Evolutionary conservation across 2,329 filamentous ascomycete species (phyloP), one percentile per base, ranked within the genome.

Genomic region (Penicillium psychrosexuale): DNA sequence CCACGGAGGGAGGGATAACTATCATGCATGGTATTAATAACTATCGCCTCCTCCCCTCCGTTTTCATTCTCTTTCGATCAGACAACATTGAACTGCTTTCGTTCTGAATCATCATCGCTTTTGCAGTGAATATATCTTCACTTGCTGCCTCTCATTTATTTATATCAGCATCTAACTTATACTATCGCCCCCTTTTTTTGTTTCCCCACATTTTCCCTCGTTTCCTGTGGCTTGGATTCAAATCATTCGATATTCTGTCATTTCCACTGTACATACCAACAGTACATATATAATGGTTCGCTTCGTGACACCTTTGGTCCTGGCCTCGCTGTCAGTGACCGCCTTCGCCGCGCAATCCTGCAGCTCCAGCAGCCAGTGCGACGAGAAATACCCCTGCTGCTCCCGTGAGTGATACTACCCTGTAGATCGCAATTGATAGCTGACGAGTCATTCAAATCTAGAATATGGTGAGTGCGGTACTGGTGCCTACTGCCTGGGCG

Each of bases 381-480:
- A 86, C 66, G 80, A 83, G 42, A 76, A 34, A 15, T 54, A 83
- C n/a, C 89, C 88, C 30, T 91, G 89, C 78, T 92, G 89, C 73
- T 91, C 88, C 55, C 87, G 89, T 92, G 79, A 79, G 87, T 84
- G 30, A 43, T 17, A 39, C 8, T 19, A 13, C 30, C 9, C n/a
- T 47, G 8, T 8, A 28, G 5, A 11, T 38, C 7, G 11, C 22
- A 47, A 28, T 28, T 47, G 27, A 19, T 36, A 55, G 62, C 42
- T 60, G 36, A 49, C 34, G 51, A 27, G 36, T 30, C 40, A 51
- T 44, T 43, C 50, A 52, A 52, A 39, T 64, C 47, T 68, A 96
- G 91, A 94, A 75, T 97, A 97, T 75, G 90, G 90, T 66, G 82
- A 93, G 74, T 97, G 94, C 69, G 94, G 93, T 77, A 85, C 91